Conservation (phyloP, 305 asterid genomes). For the Solanum chacoense region DNA sequence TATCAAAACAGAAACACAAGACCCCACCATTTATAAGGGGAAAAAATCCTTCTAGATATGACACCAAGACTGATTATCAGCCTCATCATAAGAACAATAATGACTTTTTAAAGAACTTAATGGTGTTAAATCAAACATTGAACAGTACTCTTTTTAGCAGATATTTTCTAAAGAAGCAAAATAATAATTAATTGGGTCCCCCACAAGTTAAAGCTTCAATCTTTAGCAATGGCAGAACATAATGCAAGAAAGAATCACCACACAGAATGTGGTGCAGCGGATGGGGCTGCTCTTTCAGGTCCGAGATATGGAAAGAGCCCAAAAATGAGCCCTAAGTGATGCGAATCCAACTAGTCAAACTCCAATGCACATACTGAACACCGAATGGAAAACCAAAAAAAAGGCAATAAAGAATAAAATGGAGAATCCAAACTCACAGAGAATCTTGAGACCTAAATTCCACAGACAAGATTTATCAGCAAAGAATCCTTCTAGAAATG, state of each 20-base stretch:
- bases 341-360: neutral
- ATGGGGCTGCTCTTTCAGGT: neutral
- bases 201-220: neutral
- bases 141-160: neutral
- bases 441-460: neutral
- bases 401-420: neutral
- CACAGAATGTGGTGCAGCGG: neutral
- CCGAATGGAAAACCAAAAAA: neutral
- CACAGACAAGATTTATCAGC: neutral
- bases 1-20: neutral
- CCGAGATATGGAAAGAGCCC: neutral
- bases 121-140: neutral
- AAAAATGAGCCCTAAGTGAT: neutral
- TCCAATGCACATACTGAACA: fast-evolving
- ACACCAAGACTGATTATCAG: neutral
- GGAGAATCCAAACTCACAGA: constrained; percentile 1
- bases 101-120: neutral
- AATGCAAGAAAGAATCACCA: neutral
- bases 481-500: neutral
- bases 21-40: neutral
- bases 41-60: neutral
- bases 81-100: neutral
- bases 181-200: neutral
- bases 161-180: neutral
- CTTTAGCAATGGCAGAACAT: neutral